Percentiles rank a stretch among this genome's conserved stretches.
Conservation (phyloP, 768 basidiomycete species). For the Multifurca ochricompacta region DNA sequence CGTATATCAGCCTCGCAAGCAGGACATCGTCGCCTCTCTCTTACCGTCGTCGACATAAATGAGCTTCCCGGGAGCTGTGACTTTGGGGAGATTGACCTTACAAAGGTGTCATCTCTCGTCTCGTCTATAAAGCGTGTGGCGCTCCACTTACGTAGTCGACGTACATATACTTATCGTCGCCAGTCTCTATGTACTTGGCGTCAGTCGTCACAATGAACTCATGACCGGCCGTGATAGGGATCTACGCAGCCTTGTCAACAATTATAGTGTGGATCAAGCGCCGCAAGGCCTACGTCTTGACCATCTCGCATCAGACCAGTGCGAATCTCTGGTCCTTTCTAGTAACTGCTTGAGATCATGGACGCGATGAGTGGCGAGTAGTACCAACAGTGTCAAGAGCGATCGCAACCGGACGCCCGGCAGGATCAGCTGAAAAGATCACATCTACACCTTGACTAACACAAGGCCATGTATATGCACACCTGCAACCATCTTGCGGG, state of each 20-base stretch:
- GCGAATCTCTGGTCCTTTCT: conserved; percentile 99
- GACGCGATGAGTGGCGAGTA: background rate
- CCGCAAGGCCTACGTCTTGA: conserved; percentile 52
- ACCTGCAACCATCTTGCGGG: conserved; percentile 78
- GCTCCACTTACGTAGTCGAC: conserved; percentile 78
- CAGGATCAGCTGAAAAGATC: conserved; percentile 44
- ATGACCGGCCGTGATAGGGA: conserved; percentile 82
- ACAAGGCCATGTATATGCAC: conserved; percentile 23
- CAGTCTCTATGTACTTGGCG: conserved; percentile 63
- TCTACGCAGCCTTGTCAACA: conserved; percentile 34
- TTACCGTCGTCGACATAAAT: conserved; percentile 96
- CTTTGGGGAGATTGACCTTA: conserved; percentile 87
- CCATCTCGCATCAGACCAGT: conserved; percentile 87
- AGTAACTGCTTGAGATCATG: conserved; percentile 9
- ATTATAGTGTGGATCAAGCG: conserved; percentile 7
- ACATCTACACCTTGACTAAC: background rate
- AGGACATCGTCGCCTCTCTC: conserved; percentile 11
- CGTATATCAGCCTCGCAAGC: background rate
- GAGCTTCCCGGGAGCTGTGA: conserved; percentile 93
- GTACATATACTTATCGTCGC: conserved; percentile 81
- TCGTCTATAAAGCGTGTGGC: background rate
- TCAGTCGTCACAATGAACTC: conserved; percentile 91
- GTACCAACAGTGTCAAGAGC: conserved; percentile 87
- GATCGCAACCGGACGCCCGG: conserved; percentile 90
- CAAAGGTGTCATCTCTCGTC: background rate